These are phyloP conservation scores for Schizothecium vesticola DNA, from an alignment of 495 filamentous ascomycete genomes.

Conservation along the genomic window DNA sequence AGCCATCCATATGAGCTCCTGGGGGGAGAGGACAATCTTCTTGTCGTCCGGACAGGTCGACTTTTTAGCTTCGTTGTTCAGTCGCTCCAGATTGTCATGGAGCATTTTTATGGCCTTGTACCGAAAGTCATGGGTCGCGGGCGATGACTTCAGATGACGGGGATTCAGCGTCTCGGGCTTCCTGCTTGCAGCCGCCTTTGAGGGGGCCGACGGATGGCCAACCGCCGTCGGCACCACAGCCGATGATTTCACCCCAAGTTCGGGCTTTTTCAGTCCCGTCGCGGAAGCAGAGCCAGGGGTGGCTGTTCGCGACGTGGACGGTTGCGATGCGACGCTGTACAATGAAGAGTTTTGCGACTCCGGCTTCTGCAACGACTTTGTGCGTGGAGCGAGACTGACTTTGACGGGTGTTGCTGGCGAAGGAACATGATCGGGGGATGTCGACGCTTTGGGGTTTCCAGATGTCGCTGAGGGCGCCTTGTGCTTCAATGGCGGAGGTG, in stretches of 20 bases:
- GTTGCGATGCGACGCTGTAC: background rate
- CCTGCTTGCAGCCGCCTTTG: conserved; percentile 18
- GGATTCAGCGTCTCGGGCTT: conserved; percentile 66
- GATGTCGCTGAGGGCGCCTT: conserved; percentile 11
- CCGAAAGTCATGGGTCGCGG: conserved; percentile 64
- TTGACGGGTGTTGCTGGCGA: background rate
- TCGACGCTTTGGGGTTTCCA: background rate
- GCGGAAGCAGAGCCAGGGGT: background rate
- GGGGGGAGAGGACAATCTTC: conserved; percentile 53
- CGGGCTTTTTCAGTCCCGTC: background rate
- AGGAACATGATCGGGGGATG: conserved; percentile 1
- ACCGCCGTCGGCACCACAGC: background rate
- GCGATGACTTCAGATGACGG: conserved; percentile 65
- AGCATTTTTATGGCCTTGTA: conserved; percentile 63
- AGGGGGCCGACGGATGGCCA: background rate
- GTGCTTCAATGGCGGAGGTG: conserved; percentile 31
- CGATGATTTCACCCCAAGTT: background rate
- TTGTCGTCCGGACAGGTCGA: conserved; percentile 38
- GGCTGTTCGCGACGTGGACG: background rate
- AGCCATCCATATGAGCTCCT: conserved; percentile 70
- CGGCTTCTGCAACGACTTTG: background rate
- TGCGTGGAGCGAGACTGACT: background rate
- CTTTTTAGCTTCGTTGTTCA: conserved; percentile 62
- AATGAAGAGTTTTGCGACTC: background rate
- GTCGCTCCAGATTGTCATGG: conserved; percentile 63